Evolutionary conservation across 1,139 yeast species (phyloP).

Genomic region (Suhomyces taliae): DNA sequence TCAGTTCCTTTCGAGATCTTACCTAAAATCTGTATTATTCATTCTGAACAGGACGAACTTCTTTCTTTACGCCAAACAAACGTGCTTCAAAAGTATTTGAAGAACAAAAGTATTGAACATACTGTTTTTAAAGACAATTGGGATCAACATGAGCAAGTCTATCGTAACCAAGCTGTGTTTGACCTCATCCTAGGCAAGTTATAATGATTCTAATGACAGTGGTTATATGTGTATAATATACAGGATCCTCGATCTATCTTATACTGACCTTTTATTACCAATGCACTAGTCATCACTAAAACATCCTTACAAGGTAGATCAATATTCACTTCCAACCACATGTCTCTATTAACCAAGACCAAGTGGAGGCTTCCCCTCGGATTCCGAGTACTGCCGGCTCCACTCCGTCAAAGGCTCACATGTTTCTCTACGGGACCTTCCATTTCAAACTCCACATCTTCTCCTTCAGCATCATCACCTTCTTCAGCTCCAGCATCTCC

Average conservation of each 20-base stretch:
- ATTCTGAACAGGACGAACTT: constrained; percentile 38
- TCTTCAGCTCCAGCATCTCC: neutral
- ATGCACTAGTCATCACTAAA: too few species aligned
- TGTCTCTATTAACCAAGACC: too few species aligned
- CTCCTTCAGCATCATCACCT: neutral
- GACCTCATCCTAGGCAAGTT: constrained; percentile 1
- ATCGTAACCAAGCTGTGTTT: constrained; percentile 23
- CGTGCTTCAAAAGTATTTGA: constrained; percentile 19
- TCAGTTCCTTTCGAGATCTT: constrained; percentile 8
- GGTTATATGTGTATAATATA: too few species aligned
- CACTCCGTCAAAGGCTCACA: too few species aligned
- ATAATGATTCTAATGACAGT: too few species aligned
- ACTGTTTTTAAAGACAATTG: constrained; percentile 20
- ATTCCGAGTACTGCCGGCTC: neutral
- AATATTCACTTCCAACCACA: too few species aligned
- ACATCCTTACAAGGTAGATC: too few species aligned
- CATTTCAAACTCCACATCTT: neutral
- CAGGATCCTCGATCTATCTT: neutral
- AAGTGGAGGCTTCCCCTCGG: neutral
- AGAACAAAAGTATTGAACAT: constrained; percentile 5
- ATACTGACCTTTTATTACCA: too few species aligned
- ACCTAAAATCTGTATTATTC: constrained; percentile 20
- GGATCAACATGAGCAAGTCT: constrained; percentile 40
- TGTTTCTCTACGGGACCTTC: too few species aligned
- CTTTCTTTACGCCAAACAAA: constrained; percentile 28